These are phyloP conservation scores for Cercophora scortea DNA, from an alignment of 495 filamentous ascomycete species.

Conservation along the genomic window DNA sequence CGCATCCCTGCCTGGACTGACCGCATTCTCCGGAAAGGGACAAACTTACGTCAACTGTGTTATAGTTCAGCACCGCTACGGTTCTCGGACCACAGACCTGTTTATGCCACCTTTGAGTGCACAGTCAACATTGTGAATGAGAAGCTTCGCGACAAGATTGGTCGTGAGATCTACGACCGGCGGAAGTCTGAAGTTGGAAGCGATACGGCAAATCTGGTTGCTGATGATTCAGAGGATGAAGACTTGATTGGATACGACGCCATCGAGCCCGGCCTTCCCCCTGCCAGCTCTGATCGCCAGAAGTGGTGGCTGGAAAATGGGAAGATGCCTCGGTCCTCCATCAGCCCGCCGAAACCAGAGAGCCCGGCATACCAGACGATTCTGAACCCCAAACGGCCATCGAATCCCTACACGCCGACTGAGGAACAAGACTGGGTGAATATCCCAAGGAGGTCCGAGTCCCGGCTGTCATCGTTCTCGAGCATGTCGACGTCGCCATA, in stretches of 20 bases:
- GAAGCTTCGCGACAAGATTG: slow-evolving; percentile 57
- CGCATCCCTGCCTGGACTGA: slow-evolving; percentile 98
- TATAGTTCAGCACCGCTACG: slow-evolving; percentile 72
- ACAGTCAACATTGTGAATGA: slow-evolving; percentile 73
- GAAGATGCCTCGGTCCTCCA: slow-evolving; percentile 62
- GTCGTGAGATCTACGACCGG: slow-evolving; percentile 61
- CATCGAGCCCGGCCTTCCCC: slow-evolving; percentile 72
- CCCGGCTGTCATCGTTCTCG: slow-evolving; percentile 35
- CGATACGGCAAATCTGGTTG: slow-evolving; percentile 33
- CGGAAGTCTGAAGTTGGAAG: slow-evolving; percentile 52
- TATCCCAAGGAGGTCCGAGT: slow-evolving; percentile 39
- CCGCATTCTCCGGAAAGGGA: slow-evolving; percentile 78
- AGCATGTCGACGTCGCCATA: slow-evolving; percentile 38
- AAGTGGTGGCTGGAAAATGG: slow-evolving; percentile 96
- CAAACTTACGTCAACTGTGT: slow-evolving; percentile 68
- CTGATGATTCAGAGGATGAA: slow-evolving; percentile 61
- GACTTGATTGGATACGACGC: slow-evolving; percentile 65
- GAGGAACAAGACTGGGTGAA: slow-evolving; percentile 74
- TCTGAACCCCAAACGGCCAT: slow-evolving; percentile 62
- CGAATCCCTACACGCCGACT: slow-evolving; percentile 71
- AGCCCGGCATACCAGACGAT: slow-evolving; percentile 39
- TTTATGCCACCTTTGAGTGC: slow-evolving; percentile 83
- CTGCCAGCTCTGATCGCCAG: slow-evolving; percentile 78
- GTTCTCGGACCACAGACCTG: slow-evolving; percentile 91
- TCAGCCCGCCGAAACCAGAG: slow-evolving; percentile 52